Conservation (phyloP, 139 green algal species). For the Tetradesmus obliquus region DNA sequence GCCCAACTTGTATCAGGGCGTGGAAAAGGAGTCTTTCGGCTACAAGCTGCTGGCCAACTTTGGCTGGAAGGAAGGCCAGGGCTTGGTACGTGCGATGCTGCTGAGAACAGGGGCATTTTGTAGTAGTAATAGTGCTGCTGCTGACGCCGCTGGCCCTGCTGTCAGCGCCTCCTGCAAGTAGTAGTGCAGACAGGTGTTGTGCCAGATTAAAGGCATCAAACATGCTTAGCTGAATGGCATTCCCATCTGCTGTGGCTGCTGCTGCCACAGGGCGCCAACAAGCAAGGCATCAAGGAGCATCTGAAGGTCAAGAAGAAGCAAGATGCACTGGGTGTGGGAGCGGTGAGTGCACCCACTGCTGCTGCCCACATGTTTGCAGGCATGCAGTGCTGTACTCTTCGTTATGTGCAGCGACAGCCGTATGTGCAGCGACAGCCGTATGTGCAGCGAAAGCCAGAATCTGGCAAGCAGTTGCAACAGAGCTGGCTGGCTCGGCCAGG, state of each 20-base stretch:
- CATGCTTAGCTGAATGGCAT: not conserved
- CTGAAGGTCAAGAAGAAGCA: slow-evolving; percentile 90
- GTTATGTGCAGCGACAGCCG: not conserved
- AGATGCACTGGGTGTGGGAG: slow-evolving; percentile 84
- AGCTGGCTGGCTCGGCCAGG: not conserved
- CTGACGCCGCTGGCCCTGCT: not conserved
- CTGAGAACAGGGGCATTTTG: not conserved
- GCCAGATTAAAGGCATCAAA: not conserved
- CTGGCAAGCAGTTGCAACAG: not conserved
- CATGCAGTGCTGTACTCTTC: not conserved
- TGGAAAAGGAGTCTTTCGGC: slow-evolving; percentile 77
- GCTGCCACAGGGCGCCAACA: slow-evolving; percentile 69
- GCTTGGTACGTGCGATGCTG: slow-evolving; percentile 65
- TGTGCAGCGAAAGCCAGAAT: not conserved
- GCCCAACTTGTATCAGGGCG: slow-evolving; percentile 70
- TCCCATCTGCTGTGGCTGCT: not conserved
- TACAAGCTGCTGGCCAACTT: slow-evolving; percentile 82
- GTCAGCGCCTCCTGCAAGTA: not conserved
- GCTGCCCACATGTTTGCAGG: not conserved
- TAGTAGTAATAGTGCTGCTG: not conserved
- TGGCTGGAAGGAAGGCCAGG: slow-evolving; percentile 90
- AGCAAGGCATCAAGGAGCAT: slow-evolving; percentile 89
- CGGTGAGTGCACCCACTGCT: slow-evolving; percentile 49
- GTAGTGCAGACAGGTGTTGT: not conserved
- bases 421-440: not conserved